Conservation (phyloP, 2,329 filamentous ascomycete genomes). For the Pseudomassariella vexata region DNA sequence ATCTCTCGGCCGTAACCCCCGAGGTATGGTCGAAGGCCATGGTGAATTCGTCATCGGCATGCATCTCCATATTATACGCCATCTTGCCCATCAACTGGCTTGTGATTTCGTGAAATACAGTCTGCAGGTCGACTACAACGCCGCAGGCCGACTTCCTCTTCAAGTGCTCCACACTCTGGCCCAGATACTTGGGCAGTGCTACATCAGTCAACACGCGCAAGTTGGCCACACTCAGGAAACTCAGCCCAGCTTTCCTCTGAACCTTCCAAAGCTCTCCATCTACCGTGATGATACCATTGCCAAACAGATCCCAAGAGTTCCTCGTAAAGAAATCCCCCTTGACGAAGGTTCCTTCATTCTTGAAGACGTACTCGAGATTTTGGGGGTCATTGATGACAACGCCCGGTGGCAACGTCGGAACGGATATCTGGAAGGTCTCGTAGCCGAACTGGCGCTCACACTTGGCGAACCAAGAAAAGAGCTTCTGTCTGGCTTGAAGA, state of each 20-base stretch:
- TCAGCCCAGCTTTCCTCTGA: conserved; percentile 55
- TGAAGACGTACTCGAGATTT: conserved; percentile 58
- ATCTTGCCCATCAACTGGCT: conserved; percentile 62
- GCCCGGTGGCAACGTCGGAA: conserved; percentile 56
- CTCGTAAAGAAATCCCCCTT: conserved; percentile 59
- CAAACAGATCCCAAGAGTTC: conserved; percentile 58
- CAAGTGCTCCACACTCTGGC: conserved; percentile 34
- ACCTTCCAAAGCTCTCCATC: conserved; percentile 59
- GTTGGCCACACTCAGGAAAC: conserved; percentile 54
- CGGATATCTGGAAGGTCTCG: conserved; percentile 57
- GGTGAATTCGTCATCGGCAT: conserved; percentile 54
- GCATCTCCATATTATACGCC: conserved; percentile 66
- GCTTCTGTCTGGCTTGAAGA: conserved; percentile 50
- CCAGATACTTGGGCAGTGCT: conserved; percentile 49
- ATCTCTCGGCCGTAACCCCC: conserved; percentile 52
- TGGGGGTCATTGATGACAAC: conserved; percentile 57
- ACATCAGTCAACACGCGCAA: conserved; percentile 51
- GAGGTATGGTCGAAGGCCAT: conserved; percentile 58
- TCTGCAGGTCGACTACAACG: conserved; percentile 47
- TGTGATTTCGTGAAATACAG: conserved; percentile 58
- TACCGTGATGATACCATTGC: conserved; percentile 60
- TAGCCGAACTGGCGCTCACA: conserved; percentile 51
- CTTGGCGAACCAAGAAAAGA: conserved; percentile 58
- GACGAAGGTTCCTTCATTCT: conserved; percentile 52
- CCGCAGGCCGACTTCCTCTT: conserved; percentile 19